Conservation (phyloP, 1,284 basidiomycete genomes). For the Porodaedalea pini region DNA sequence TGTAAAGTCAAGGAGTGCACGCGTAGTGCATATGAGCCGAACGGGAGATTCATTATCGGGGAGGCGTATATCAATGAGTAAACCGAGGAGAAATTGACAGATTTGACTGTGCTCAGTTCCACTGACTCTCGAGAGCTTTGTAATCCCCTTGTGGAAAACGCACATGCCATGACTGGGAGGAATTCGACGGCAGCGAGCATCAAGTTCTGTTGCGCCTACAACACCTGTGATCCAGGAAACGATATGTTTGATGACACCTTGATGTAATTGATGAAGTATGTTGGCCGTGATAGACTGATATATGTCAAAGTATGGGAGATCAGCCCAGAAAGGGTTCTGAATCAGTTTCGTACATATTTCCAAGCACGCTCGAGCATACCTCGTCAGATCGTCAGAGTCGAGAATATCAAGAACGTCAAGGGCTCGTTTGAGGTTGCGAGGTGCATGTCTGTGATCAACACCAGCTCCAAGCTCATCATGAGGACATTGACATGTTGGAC, state of each 20-base stretch:
- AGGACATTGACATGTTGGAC: constrained; percentile 15
- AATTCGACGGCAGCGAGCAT: constrained; percentile 23
- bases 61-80: constrained; percentile 12
- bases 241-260: constrained; percentile 31
- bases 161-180: constrained; percentile 23
- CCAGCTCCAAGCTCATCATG: background rate
- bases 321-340: constrained; percentile 23
- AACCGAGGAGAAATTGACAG: constrained; percentile 24
- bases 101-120: constrained; percentile 28
- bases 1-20: constrained; percentile 29
- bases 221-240: constrained; percentile 26
- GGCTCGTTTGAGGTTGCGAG: constrained; percentile 4
- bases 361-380: background rate
- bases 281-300: constrained; percentile 29
- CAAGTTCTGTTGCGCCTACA: constrained; percentile 23
- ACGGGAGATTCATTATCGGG: constrained; percentile 7
- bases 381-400: background rate
- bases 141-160: constrained; percentile 30
- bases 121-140: constrained; percentile 23
- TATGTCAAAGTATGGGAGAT: constrained; percentile 26
- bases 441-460: background rate
- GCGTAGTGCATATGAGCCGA: constrained; percentile 14
- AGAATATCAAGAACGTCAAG: background rate
- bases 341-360: background rate
- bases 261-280: constrained; percentile 33